phyloP scores from a whole-genome alignment of 176 grass and related monocot genomes.

The Saccharum officinarum region DNA sequence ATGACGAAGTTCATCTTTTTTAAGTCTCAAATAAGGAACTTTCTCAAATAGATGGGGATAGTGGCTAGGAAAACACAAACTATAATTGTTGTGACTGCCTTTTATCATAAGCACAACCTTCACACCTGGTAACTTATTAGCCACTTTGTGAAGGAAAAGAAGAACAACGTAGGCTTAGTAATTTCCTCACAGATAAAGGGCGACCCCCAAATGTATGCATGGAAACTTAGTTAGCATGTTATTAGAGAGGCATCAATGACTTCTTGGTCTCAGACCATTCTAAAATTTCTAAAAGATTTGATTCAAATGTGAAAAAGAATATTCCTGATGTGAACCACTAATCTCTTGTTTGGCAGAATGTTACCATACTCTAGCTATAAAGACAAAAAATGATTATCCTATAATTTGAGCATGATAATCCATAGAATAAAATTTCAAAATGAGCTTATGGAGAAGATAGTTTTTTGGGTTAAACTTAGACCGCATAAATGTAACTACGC shows the following conservation, averaged over 20 bases:
- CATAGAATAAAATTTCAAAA: background rate
- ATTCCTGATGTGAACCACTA: background rate
- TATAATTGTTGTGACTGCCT: no score
- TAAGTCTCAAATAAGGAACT: no score
- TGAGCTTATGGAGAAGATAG: background rate
- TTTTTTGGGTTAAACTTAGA: slow-evolving; percentile 1
- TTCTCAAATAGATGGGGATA: no score
- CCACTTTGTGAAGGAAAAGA: background rate
- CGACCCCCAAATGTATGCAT: background rate
- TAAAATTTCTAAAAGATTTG: no score
- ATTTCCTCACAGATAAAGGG: no score
- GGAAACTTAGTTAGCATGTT: background rate
- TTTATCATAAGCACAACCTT: background rate
- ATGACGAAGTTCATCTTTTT: no score
- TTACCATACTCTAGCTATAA: background rate
- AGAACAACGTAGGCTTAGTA: background rate
- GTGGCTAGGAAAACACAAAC: no score
- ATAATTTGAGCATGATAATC: background rate
- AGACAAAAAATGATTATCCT: background rate
- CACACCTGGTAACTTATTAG: background rate
- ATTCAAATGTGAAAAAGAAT: background rate
- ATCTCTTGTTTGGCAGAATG: background rate
- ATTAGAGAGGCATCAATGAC: background rate
- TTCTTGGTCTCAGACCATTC: background rate
- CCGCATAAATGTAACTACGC: background rate